Evolutionary conservation across 2,329 filamentous ascomycete genomes (phyloP).

Genomic region (Orbilia brochopaga): DNA sequence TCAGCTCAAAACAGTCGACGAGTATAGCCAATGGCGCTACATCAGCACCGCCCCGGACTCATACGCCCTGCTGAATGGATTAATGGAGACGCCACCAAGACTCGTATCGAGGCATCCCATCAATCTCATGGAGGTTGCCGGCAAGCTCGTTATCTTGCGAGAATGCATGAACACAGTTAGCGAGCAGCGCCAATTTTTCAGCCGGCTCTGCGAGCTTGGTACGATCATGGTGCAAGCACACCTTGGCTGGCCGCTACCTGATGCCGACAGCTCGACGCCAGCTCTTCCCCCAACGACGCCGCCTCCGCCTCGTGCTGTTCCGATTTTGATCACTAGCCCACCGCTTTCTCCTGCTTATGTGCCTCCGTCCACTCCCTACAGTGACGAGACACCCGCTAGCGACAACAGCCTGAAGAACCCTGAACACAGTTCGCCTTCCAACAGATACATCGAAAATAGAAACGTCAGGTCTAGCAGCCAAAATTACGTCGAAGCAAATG

Average conservation of each 20-base stretch:
- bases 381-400: too few relatives aligned
- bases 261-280: too few relatives aligned
- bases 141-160: constrained; percentile 14
- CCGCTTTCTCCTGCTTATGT: too few relatives aligned
- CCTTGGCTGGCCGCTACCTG: not conserved
- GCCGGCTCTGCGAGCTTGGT: not conserved
- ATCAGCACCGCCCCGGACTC: not conserved
- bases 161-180: constrained; percentile 8
- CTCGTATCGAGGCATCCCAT: not conserved
- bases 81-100: constrained; percentile 13
- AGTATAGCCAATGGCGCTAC: not conserved
- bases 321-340: too few relatives aligned
- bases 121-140: constrained; percentile 15
- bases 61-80: not conserved
- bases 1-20: not conserved
- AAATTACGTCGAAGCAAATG: too few relatives aligned
- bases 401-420: too few relatives aligned
- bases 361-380: too few relatives aligned
- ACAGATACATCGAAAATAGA: too few relatives aligned
- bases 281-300: too few relatives aligned
- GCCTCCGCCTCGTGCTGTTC: too few relatives aligned
- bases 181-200: constrained; percentile 17
- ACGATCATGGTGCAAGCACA: constrained; percentile 1
- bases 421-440: too few relatives aligned
- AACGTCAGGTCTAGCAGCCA: too few relatives aligned